phyloP scores from a whole-genome alignment of 805 yeast species.

The Wickerhamiella dianesei region DNA sequence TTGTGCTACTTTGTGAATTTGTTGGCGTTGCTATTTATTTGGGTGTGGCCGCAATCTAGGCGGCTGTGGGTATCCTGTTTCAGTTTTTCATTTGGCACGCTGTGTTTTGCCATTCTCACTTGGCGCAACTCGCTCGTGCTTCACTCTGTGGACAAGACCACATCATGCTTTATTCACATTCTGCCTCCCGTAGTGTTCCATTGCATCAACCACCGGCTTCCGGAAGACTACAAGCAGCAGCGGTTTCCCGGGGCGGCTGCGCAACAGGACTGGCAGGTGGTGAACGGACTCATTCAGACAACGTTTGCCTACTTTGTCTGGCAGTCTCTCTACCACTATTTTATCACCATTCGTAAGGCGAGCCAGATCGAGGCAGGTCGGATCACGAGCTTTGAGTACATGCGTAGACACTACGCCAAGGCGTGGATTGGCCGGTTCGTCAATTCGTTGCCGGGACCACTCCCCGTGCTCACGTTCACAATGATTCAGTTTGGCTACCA shows the following conservation, averaged over 20 bases:
- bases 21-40: slow-evolving; percentile 53
- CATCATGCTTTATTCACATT: slow-evolving; percentile 80
- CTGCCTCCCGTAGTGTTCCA: slow-evolving; percentile 82
- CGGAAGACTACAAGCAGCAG: slow-evolving; percentile 33
- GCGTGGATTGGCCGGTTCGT: slow-evolving; percentile 61
- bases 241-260: slow-evolving; percentile 75
- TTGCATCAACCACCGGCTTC: slow-evolving; percentile 70
- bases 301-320: slow-evolving; percentile 72
- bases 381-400: slow-evolving; percentile 74
- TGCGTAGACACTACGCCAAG: slow-evolving; percentile 57
- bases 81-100: slow-evolving; percentile 76
- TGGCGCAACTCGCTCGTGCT: slow-evolving; percentile 91
- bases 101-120: slow-evolving; percentile 85
- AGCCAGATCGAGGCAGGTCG: slow-evolving; percentile 76
- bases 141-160: slow-evolving; percentile 84
- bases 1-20: slow-evolving; percentile 82
- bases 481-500: slow-evolving; percentile 80
- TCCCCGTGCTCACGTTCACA: slow-evolving; percentile 80
- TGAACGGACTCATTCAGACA: slow-evolving; percentile 61
- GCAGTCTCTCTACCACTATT: slow-evolving; percentile 85
- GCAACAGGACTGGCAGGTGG: slow-evolving; percentile 56
- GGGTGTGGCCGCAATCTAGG: slow-evolving; percentile 68
- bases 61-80: slow-evolving; percentile 70
- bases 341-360: slow-evolving; percentile 68
- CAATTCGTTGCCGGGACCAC: slow-evolving; percentile 65